Evolutionary conservation across 345 rosid genomes (phyloP).

Genomic region (Mallotus nudiflorus): DNA sequence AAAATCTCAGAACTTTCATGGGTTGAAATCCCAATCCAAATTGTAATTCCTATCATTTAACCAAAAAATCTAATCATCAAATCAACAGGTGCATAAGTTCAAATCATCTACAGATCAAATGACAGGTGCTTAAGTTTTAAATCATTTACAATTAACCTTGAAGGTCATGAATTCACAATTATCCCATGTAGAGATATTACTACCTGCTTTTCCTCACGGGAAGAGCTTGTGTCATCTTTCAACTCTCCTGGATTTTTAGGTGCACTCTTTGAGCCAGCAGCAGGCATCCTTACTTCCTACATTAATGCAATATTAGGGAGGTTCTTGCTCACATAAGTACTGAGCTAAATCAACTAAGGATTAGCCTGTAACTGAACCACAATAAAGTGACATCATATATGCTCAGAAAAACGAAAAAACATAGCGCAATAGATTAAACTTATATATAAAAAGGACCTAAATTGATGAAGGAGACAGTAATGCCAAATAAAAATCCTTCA

Average conservation of each 20-base stretch:
- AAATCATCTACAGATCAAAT: neutral
- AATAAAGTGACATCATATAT: constrained; percentile 1
- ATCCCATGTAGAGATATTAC: neutral
- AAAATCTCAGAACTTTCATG: neutral
- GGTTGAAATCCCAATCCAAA: neutral
- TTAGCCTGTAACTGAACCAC: constrained; percentile 12
- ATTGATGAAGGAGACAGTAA: neutral
- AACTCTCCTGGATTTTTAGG: constrained; percentile 69
- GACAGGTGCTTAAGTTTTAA: no score
- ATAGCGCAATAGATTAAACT: constrained; percentile 1
- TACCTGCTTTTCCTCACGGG: constrained; percentile 95
- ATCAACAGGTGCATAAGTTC: neutral
- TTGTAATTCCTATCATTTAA: neutral
- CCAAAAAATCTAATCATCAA: neutral
- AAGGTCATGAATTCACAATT: neutral
- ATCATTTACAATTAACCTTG: neutral
- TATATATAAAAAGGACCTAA: neutral
- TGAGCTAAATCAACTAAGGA: constrained; percentile 3
- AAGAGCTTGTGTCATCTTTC: constrained; percentile 80
- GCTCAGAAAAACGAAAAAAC: neutral
- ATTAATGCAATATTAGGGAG: constrained; percentile 30
- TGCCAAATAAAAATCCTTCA: no score
- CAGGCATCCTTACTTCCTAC: constrained; percentile 98
- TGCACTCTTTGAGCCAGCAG: constrained; percentile 85
- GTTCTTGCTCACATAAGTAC: neutral